A percentile compares a stretch with the other conserved stretches of the same genome.
Evolutionary conservation across 2,329 filamentous ascomycete genomes (phyloP).

Genomic region (Drechslerella dactyloides): DNA sequence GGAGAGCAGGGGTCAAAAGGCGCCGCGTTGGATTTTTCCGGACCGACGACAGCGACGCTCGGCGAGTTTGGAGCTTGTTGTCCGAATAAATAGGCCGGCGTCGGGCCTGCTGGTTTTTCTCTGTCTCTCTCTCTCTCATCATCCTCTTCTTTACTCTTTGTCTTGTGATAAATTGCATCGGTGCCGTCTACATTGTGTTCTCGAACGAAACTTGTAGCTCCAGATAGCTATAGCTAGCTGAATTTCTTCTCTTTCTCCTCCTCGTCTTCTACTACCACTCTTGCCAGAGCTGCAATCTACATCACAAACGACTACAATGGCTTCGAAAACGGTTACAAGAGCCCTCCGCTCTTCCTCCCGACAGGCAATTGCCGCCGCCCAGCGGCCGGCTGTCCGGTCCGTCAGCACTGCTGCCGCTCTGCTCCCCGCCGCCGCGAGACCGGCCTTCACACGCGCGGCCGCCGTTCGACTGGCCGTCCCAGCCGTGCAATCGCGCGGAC

Average conservation of each 20-base stretch:
- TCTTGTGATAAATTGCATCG: conserved; percentile 22
- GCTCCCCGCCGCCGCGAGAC: conserved; percentile 55
- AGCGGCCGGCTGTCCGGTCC: conserved; percentile 37
- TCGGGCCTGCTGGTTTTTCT: conserved; percentile 26
- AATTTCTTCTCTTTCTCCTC: background rate
- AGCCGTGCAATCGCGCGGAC: conserved; percentile 77
- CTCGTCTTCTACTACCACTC: background rate
- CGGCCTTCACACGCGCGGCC: conserved; percentile 60
- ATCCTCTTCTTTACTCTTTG: conserved; percentile 13
- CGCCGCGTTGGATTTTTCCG: background rate
- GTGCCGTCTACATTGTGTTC: background rate
- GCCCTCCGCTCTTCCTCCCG: conserved; percentile 45
- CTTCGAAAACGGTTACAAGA: conserved; percentile 41
- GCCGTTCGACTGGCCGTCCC: conserved; percentile 60
- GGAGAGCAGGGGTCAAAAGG: background rate
- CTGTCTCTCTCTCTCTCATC: conserved; percentile 21
- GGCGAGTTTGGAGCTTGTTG: conserved; percentile 5
- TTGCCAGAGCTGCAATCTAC: background rate
- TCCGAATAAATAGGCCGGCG: conserved; percentile 46
- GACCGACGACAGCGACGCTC: background rate
- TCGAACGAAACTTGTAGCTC: too few relatives aligned
- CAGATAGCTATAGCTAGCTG: background rate
- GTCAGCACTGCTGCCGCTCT: conserved; percentile 46
- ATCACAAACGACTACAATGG: conserved; percentile 22
- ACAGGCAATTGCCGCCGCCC: conserved; percentile 38